Conservation (phyloP, 2,329 filamentous ascomycete species). For the Trichoderma aggressivum region DNA sequence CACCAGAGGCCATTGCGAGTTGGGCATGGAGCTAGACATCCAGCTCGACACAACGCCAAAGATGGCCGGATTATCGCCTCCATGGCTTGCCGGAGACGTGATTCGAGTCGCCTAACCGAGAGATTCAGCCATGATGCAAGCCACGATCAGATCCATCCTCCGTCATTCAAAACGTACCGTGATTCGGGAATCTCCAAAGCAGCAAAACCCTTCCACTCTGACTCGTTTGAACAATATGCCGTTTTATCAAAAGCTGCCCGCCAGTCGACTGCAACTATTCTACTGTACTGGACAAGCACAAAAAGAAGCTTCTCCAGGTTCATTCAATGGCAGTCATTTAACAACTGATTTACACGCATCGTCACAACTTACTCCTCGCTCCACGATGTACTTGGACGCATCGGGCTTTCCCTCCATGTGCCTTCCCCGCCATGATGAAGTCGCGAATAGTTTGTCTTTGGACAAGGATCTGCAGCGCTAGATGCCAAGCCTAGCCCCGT, state of each 20-base stretch:
- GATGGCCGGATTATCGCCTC: neutral
- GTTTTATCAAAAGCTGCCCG: neutral
- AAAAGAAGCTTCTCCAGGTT: neutral
- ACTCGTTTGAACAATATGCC: neutral
- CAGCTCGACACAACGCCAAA: neutral
- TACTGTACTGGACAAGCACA: neutral
- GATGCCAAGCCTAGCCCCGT: neutral
- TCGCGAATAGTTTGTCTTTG: neutral
- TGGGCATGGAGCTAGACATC: neutral
- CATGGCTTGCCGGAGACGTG: neutral
- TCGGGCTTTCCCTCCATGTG: neutral
- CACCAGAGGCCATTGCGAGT: neutral
- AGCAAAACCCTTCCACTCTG: neutral
- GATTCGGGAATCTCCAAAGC: neutral
- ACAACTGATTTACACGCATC: neutral
- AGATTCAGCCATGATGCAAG: neutral
- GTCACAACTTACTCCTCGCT: neutral
- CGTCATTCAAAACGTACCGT: neutral
- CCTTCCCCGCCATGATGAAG: neutral
- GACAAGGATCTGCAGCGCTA: constrained; percentile 1
- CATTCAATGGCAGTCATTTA: neutral
- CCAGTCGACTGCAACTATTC: neutral
- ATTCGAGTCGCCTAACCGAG: neutral
- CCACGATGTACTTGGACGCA: neutral
- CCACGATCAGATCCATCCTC: neutral